Evolutionary conservation across 2,329 filamentous ascomycete species (phyloP), one percentile per base, ranked within the genome.

Genomic region (Nannizziopsis arthrosporioides): DNA sequence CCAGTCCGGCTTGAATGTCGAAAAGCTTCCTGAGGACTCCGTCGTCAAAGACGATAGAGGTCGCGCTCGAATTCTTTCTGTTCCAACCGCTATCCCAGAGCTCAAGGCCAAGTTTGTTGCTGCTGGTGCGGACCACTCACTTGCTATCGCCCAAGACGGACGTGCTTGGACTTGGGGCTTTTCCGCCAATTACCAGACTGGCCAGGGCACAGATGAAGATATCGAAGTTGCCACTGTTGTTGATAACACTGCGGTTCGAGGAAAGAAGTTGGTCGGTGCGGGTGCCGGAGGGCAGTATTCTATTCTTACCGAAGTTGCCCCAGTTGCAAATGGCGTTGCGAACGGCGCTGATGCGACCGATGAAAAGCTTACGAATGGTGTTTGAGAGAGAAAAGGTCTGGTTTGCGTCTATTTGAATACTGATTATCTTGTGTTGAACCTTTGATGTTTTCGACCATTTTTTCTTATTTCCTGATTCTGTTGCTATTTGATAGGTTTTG

Each of bases 201-300:
- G 85, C 9, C 81, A 81, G 57, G 85, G 84, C 37, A 81, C 75
- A 1, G 78, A 78, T n/a, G 85, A 92, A 43, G 87, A 94, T 57
- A 76, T 94, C 27, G 75, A 82, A 56, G 73, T 77, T 18, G 86
- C 89, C 0, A 92, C 84, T 0, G 59, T 82, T 42, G 85, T 95
- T 48, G 84, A 93, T 59, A 94, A 94, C 69, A 84, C 81, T 10
- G 88, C 87, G 37, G 77, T 92, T 22, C 76, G 80, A 27, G 85
- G 78, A 37, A 81, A 83, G 67, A 80, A 81, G 64, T 73, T 95
- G 38, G 74, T 80, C 31, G 86, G 76, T 67, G 85, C 84, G n/a
- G 85, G 85, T 38, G 83, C 83, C n/a, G 89, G 90, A 55, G 88
- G 88, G 4, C 89, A 95, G 61, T 95, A 68, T 57, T 69, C 67